phyloP scores from a whole-genome alignment of 495 filamentous ascomycete genomes.

The Aspergillus leporis region DNA sequence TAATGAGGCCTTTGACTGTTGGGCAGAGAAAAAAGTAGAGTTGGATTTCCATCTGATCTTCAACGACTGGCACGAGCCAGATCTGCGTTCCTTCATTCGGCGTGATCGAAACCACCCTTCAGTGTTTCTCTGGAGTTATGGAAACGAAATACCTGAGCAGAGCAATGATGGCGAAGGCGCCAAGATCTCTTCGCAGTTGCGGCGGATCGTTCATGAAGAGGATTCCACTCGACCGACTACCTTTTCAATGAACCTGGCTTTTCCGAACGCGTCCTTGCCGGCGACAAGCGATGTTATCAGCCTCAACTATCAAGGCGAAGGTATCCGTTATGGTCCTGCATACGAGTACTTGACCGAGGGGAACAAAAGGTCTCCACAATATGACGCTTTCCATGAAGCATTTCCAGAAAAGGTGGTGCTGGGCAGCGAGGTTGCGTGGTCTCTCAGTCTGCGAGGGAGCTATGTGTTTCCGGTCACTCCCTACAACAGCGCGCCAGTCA shows the following conservation, averaged over 20 bases:
- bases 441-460: constrained; percentile 2
- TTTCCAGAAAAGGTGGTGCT: not conserved
- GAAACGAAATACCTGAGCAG: constrained; percentile 9
- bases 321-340: constrained; percentile 3
- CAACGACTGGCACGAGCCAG: constrained; percentile 10
- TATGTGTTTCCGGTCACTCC: constrained; percentile 5
- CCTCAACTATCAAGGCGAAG: constrained; percentile 16
- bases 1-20: constrained; percentile 8
- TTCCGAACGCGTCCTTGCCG: not conserved
- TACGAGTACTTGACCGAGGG: constrained; percentile 5
- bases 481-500: constrained; percentile 2
- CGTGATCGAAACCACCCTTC: constrained; percentile 13
- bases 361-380: constrained; percentile 2
- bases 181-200: not conserved
- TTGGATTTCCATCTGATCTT: constrained; percentile 8
- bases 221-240: constrained; percentile 1
- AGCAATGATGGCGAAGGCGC: not conserved
- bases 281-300: not conserved
- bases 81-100: constrained; percentile 7
- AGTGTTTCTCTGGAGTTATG: constrained; percentile 9
- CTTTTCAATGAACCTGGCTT: not conserved
- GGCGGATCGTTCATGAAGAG: not conserved
- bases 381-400: not conserved
- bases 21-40: not conserved
- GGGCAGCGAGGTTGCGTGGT: constrained; percentile 6